Base-by-base conservation (phyloP, 768 basidiomycete species). In the Trametes cingulata region DNA sequence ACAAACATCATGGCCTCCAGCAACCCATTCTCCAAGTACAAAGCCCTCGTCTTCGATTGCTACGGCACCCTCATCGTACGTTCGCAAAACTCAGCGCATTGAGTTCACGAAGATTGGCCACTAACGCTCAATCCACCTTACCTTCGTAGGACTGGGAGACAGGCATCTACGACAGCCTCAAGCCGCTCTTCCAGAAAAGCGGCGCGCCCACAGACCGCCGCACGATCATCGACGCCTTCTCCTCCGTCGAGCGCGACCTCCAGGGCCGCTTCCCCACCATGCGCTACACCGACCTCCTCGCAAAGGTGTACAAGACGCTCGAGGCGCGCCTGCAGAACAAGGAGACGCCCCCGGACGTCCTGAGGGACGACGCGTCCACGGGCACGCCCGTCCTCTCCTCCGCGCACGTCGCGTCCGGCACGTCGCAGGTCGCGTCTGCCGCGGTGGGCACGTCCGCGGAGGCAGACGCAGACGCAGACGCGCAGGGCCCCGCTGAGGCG, bases 31-130 rank as follows among this genome's bases (percentile, higher is more conserved):
- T 54, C 69, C 2, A 65, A 72, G 45, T 72, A 65, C 70, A 78
- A 76, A 58, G 80, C 80, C 22, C 78, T 91, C 42, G 75, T 90
- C 48, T 88, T 90, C 68, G 90, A 93, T 64, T 86, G 88, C 60
- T 91, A 91, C 62, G 90, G 86, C 3, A 92, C 90, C 0, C 82
- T 91, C 50, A 74, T 83, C 43, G 85, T 85, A 70, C 52, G 77
- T 70, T 17, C 13, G 9, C 46, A 3, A 8, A 3, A 12, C 25
- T 8, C 29, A 19, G 25, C 17, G 25, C 29, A 25, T 57, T 14
- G 24, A 40, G 13, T 27, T 29, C 17, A 4, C 40, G 50, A 49
- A 25, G 14, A 47, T 22, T 27, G 10, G n/a, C 6, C 20, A 27
- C 33, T 51, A 29, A 7, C 36, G 15, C 4, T 10, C 29, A 10